A percentile compares a stretch with the other conserved stretches of the same genome.
Conservation (phyloP, 1,284 basidiomycete genomes). For the Gomphus bonarii region DNA sequence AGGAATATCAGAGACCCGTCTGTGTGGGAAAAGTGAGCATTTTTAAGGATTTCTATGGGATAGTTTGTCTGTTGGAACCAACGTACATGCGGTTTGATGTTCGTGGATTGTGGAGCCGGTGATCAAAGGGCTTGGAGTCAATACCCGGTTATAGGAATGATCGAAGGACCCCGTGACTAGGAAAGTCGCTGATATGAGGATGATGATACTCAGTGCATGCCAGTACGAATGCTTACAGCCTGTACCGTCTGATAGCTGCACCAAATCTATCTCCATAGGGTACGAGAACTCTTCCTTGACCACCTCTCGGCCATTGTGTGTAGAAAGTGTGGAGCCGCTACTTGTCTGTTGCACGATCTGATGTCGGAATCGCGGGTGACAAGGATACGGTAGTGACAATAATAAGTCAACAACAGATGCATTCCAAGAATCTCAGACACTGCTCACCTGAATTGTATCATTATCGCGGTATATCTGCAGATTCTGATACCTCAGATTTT, state of each 20-base stretch:
- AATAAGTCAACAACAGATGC: neutral
- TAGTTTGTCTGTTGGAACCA: no score
- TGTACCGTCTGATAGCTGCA: constrained; percentile 28
- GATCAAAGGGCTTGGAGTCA: constrained; percentile 49
- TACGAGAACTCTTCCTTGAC: constrained; percentile 55
- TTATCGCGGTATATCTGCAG: constrained; percentile 42
- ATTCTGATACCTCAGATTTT: constrained; percentile 43
- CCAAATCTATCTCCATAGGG: constrained; percentile 47
- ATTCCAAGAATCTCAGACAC: neutral
- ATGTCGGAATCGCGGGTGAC: neutral
- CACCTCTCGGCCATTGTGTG: constrained; percentile 44
- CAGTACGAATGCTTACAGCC: constrained; percentile 30
- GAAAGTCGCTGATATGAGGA: constrained; percentile 1
- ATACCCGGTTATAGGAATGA: constrained; percentile 53
- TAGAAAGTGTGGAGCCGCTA: constrained; percentile 42
- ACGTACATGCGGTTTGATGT: constrained; percentile 43
- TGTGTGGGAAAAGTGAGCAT: neutral
- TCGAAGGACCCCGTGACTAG: constrained; percentile 41
- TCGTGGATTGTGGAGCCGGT: constrained; percentile 45
- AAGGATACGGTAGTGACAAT: neutral
- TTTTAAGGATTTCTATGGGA: neutral
- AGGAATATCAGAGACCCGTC: constrained; percentile 44
- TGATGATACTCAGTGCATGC: neutral
- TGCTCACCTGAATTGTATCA: neutral
- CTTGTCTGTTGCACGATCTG: constrained; percentile 56